Evolutionary conservation across 164 flowering plant species (phyloP).

Genomic region (Nymphaea thermarum): DNA sequence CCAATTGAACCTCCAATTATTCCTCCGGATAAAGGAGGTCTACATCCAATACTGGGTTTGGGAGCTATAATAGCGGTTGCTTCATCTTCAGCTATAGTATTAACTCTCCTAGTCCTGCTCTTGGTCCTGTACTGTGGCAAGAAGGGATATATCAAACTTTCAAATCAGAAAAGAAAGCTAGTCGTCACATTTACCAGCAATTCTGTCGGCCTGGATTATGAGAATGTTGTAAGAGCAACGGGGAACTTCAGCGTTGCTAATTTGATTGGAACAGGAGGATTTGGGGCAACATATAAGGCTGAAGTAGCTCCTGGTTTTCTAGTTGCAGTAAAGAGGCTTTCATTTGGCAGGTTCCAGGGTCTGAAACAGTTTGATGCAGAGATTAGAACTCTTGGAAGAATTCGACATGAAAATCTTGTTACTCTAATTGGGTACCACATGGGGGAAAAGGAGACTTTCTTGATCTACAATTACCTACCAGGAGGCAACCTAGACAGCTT

Average conservation of each 20-base stretch:
- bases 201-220: conserved; percentile 42
- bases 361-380: conserved; percentile 68
- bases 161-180: conserved; percentile 30
- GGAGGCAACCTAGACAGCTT: conserved; percentile 76
- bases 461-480: conserved; percentile 60
- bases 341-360: conserved; percentile 51
- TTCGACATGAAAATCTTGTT: conserved; percentile 62
- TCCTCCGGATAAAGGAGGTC: conserved; percentile 9
- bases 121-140: conserved; percentile 19
- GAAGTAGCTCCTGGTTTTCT: conserved; percentile 48
- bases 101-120: conserved; percentile 18
- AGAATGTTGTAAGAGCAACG: conserved; percentile 51
- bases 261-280: conserved; percentile 68
- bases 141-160: conserved; percentile 24
- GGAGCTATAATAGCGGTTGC: conserved; percentile 23
- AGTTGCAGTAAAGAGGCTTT: conserved; percentile 70
- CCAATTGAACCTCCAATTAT: conserved; percentile 24
- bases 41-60: conserved; percentile 16
- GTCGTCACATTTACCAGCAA: conserved; percentile 48
- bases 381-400: conserved; percentile 62
- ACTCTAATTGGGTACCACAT: conserved; percentile 59
- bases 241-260: conserved; percentile 55
- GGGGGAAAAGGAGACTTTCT: conserved; percentile 58
- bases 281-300: conserved; percentile 76
- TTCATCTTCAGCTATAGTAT: conserved; percentile 25